These are phyloP conservation scores for Tricholoma matsutake DNA, from an alignment of 768 basidiomycete genomes.

Conservation along the genomic window DNA sequence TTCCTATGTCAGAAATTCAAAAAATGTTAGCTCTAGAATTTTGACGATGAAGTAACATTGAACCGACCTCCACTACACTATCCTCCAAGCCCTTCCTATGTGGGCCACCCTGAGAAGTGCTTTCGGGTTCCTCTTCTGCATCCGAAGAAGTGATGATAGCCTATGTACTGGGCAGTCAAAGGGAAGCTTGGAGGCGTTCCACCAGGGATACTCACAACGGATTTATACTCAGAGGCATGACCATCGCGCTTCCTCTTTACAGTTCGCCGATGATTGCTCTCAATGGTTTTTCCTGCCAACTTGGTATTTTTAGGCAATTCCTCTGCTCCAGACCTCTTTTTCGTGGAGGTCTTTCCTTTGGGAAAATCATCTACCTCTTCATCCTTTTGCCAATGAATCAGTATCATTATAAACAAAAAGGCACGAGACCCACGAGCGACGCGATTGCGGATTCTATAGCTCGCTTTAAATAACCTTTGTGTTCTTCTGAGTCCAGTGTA, in stretches of 20 bases:
- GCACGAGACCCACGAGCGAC: not conserved
- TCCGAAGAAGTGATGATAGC: slow-evolving; percentile 38
- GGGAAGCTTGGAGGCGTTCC: not conserved
- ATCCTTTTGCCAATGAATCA: not conserved
- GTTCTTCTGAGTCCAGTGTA: slow-evolving; percentile 38
- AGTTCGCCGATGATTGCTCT: not conserved
- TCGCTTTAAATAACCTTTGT: slow-evolving; percentile 45
- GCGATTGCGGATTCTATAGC: slow-evolving; percentile 39
- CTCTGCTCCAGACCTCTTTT: slow-evolving; percentile 4
- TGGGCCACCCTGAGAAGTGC: not conserved
- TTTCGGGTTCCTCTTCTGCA: slow-evolving; percentile 25
- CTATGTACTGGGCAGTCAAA: slow-evolving; percentile 20
- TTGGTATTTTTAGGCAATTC: slow-evolving; percentile 7
- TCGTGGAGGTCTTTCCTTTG: slow-evolving; percentile 9
- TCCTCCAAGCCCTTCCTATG: not conserved
- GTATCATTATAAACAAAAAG: not conserved
- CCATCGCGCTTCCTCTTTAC: slow-evolving; percentile 16
- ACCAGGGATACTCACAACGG: slow-evolving; percentile 25
- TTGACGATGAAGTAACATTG: not conserved
- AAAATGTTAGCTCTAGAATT: not conserved
- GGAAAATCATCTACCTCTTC: not conserved
- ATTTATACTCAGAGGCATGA: slow-evolving; percentile 31
- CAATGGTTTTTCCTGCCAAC: not conserved
- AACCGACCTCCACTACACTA: not conserved
- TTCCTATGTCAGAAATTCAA: not conserved